Evolutionary conservation across 2,329 filamentous ascomycete genomes (phyloP), one percentile per base, ranked within the genome.

Genomic region (Aspergillus brasiliensis): DNA sequence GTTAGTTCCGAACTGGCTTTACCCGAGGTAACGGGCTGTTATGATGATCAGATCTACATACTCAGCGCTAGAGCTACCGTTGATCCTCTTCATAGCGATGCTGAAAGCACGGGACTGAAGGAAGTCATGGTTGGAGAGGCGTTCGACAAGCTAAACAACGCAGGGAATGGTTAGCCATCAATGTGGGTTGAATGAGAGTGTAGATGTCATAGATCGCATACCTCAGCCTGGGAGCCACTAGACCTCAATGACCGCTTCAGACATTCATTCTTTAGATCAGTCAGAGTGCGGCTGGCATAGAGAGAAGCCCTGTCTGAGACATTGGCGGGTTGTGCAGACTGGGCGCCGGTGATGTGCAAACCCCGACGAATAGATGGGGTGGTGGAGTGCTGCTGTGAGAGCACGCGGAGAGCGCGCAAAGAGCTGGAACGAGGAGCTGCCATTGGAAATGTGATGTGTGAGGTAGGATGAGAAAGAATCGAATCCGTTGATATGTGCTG

Each of bases 311-410:
- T 82, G 66, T 85, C 83, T 31, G 79, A 71, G 68, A 81, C 68
- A 73, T 78, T 75, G 79, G 76, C 68, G 72, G 79, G 65, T 76
- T 84, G 69, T 62, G 82, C 85, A 53, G 84, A 84, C 27, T 84
- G 79, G 40, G 82, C 82, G 57, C 85, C 85, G 37, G 86, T 88
- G 77, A 87, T 86, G 75, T 84, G 83, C 52, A 88, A 80, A 58
- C 75, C 73, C 65, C 86, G 85, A 66, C 77, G 77, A 59, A 73
- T 63, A 57, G 65, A 61, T 23, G 77, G 71, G 23, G 69, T 66
- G 47, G 72, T 67, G 8, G 66, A 67, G 57, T 70, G 68, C 51
- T 78, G 74, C 64, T 77, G 73, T 5, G 77, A 76, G 21, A 81
- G 73, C 63, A 74, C 68, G 65, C 78, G 78, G 37, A 81, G 70